Evolutionary conservation across 2,329 filamentous ascomycete genomes (phyloP).

Genomic region (Cyphellophora europaea): DNA sequence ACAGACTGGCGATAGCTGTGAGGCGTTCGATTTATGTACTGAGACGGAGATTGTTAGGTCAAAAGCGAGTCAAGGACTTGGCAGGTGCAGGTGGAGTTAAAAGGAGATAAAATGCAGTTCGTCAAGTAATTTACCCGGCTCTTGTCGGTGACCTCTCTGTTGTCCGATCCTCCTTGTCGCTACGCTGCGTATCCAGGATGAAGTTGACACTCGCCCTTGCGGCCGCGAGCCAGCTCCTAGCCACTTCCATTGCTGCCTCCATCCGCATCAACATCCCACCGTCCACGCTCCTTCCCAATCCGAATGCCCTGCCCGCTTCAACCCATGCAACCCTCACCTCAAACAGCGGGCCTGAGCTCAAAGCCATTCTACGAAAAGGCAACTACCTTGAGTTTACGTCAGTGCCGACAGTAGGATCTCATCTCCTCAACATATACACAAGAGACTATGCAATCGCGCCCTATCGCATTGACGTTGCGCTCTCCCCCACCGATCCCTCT

Average conservation of each 20-base stretch:
- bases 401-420: slow-evolving; percentile 54
- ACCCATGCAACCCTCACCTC: slow-evolving; percentile 43
- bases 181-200: too few species aligned
- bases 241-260: slow-evolving; percentile 3
- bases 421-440: slow-evolving; percentile 73
- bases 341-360: slow-evolving; percentile 30
- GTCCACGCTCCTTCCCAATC: slow-evolving; percentile 34
- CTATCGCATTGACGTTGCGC: slow-evolving; percentile 72
- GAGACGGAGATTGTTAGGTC: too few species aligned
- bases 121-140: too few species aligned
- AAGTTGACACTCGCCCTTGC: not conserved
- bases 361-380: slow-evolving; percentile 33
- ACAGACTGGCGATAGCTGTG: too few species aligned
- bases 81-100: too few species aligned
- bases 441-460: slow-evolving; percentile 67
- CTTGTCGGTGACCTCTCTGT: too few species aligned
- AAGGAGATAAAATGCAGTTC: too few species aligned
- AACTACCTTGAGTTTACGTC: slow-evolving; percentile 68
- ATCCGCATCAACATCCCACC: slow-evolving; percentile 27
- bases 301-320: slow-evolving; percentile 30
- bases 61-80: too few species aligned
- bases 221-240: slow-evolving; percentile 1
- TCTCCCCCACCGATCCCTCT: slow-evolving; percentile 26
- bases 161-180: too few species aligned
- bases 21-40: too few species aligned